Evolutionary conservation across 306 rosid species (phyloP).

Genomic region (Inga laurina): DNA sequence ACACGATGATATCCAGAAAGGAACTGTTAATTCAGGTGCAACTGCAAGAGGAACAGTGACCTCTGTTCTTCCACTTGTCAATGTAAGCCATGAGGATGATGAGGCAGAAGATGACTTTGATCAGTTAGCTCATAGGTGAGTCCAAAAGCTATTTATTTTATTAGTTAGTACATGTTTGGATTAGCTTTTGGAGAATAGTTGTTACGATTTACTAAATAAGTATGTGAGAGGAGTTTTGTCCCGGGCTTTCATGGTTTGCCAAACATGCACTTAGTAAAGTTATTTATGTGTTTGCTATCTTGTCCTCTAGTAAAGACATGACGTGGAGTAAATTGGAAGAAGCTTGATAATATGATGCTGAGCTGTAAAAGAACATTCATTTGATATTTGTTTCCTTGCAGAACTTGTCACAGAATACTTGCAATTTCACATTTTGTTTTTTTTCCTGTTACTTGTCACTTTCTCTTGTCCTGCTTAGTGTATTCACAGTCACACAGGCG

Average conservation of each 20-base stretch:
- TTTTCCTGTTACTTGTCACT: background rate
- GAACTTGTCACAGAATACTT: background rate
- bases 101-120: conserved; percentile 68
- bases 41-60: conserved; percentile 42
- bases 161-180: no score
- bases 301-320: background rate
- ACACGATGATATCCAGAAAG: conserved; percentile 57
- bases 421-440: background rate
- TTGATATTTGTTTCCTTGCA: background rate
- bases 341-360: background rate
- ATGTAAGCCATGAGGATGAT: conserved; percentile 69
- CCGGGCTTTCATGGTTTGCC: no score
- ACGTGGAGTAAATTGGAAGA: background rate
- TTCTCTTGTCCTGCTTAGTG: background rate
- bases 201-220: no score
- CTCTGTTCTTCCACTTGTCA: conserved; percentile 51
- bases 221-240: no score
- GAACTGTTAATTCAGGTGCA: conserved; percentile 31
- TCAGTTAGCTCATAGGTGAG: conserved; percentile 68
- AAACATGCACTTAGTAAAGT: background rate
- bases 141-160: background rate
- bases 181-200: no score
- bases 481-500: background rate
- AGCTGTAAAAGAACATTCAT: background rate
- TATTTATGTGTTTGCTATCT: background rate